A percentile compares a stretch with the other conserved stretches of the same genome.
phyloP scores from a whole-genome alignment of 306 rosid species.

The Quercus ilex region DNA sequence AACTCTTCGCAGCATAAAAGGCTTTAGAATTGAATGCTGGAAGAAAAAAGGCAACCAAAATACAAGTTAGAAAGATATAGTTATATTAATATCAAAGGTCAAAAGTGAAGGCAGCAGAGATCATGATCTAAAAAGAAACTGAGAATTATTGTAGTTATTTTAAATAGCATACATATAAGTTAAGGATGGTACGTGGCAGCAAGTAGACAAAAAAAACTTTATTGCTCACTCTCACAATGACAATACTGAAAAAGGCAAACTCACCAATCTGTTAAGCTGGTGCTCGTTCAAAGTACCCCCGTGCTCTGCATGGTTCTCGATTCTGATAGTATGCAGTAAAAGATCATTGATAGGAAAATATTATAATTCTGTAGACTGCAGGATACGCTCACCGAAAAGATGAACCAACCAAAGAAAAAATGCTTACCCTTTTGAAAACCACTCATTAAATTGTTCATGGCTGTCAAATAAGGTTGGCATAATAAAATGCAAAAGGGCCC shows the following conservation, averaged over 20 bases:
- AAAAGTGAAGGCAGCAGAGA: background rate
- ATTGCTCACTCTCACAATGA: background rate
- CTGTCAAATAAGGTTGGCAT: constrained; percentile 99
- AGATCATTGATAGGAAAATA: constrained; percentile 11
- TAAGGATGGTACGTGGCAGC: background rate
- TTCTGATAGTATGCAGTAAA: constrained; percentile 44
- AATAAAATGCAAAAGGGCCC: constrained; percentile 97
- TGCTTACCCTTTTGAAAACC: constrained; percentile 98
- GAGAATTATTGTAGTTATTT: background rate
- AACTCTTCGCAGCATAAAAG: constrained; percentile 97
- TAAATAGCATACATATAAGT: background rate
- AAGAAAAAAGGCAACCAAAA: constrained; percentile 22
- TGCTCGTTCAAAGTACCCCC: constrained; percentile 99
- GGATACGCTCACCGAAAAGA: constrained; percentile 12
- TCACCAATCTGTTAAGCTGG: constrained; percentile 93
- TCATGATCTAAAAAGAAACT: background rate
- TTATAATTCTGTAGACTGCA: background rate
- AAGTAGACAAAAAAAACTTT: background rate
- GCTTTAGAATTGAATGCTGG: constrained; percentile 97
- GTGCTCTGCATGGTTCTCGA: constrained; percentile 97
- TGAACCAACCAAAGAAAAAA: constrained; percentile 17
- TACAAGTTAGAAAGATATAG: constrained; percentile 11
- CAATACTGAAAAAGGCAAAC: constrained; percentile 25
- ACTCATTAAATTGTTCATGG: constrained; percentile 98
- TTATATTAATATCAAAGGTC: background rate